Base-by-base conservation (phyloP, 2,329 filamentous ascomycete species). In the Amylocarpus encephaloides region DNA sequence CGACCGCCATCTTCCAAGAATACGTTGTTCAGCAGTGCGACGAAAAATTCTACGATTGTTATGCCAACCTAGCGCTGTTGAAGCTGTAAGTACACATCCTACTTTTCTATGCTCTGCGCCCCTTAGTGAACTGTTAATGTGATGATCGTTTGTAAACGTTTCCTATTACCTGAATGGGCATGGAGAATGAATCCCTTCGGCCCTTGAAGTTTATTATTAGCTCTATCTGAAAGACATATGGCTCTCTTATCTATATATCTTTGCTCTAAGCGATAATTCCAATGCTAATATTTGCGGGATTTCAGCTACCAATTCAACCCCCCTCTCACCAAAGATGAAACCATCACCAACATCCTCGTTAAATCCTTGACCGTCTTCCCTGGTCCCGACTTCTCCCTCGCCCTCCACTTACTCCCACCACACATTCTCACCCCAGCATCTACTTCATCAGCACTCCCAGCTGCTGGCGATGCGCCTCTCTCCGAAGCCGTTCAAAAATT, bases 271-370 rank as follows among this genome's bases (percentile, higher is more conserved):
- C 5, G n/a, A 26, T 12, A 30, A 33, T 15, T 18, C 34, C 15
- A 29, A 56, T 63, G 35, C 57, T 51, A 40, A 18, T 9, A n/a
- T 44, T 18, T 49, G 56, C 51, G 44, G 54, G 3, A 35, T 16
- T 16, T 18, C 63, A 98, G 93, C 59, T 98, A 98, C 80, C 94
- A 98, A 76, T 95, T 98, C 76, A 98, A 98, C 82, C 93, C 93
- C 46, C 91, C 97, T 77, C 88, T 95, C 63, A 84, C 91, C 68
- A 92, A 93, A 76, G 88, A 95, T 67, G 93, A 98, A 73, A 89
- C 92, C 67, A 90, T 93, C 71, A 97, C 93, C 78, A 97, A 97
- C 80, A 87, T 97, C 74, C 89, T 98, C 70, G 91, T 95, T 77
- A 98, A 97, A 79, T 81, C 91, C 61, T 84, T 98, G 68, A 95